Conservation (phyloP, 2,329 filamentous ascomycete species). For the Aspergillus aculeatinus region DNA sequence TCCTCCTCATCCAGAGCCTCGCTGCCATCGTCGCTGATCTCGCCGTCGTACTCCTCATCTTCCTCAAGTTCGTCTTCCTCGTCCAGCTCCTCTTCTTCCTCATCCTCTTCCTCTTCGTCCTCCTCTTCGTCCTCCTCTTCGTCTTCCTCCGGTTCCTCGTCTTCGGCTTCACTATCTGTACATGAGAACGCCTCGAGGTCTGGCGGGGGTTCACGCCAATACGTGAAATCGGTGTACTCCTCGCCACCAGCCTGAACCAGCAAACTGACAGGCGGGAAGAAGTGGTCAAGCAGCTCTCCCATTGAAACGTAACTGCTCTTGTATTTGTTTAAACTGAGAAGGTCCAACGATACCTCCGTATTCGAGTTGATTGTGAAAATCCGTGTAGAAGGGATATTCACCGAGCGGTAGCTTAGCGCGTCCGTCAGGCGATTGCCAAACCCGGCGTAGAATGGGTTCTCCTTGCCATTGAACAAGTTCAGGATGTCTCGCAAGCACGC, state of each 20-base stretch:
- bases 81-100: conserved; percentile 48
- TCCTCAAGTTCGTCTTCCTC: conserved; percentile 48
- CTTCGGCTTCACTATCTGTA: conserved; percentile 64
- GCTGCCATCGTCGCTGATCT: conserved; percentile 51
- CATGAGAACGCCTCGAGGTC: conserved; percentile 87
- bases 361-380: conserved; percentile 99
- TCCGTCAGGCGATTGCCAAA: conserved; percentile 97
- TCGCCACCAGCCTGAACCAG: conserved; percentile 87
- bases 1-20: conserved; percentile 50
- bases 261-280: conserved; percentile 88
- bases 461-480: conserved; percentile 73
- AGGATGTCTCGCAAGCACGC: conserved; percentile 92
- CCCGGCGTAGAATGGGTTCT: conserved; percentile 90
- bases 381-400: conserved; percentile 88
- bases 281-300: conserved; percentile 95
- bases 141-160: conserved; percentile 44
- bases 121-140: conserved; percentile 51
- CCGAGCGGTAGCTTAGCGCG: conserved; percentile 90
- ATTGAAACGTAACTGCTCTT: conserved; percentile 97
- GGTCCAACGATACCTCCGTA: conserved; percentile 87
- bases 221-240: conserved; percentile 94
- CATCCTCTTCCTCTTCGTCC: conserved; percentile 50
- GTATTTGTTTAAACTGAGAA: conserved; percentile 87
- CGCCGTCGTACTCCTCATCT: conserved; percentile 39
- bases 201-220: conserved; percentile 83